Percentiles rank a stretch among this genome's conserved stretches.
These are phyloP conservation scores for Citrus unshiu DNA, from an alignment of 345 rosid genomes.

Conservation along the genomic window DNA sequence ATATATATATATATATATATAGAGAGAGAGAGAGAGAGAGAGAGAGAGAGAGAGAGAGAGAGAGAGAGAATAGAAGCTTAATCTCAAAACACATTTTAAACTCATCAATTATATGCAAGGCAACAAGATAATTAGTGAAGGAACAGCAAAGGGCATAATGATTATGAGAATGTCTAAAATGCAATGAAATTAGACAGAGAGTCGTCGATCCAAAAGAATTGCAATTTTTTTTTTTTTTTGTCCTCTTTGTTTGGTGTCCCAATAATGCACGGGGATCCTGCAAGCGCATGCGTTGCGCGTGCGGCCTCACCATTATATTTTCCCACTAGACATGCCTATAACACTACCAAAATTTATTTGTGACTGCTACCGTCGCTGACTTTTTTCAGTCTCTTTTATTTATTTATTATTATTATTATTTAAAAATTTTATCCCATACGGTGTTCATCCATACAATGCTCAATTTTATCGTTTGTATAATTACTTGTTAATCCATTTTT, in stretches of 20 bases:
- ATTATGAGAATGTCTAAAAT: conserved; percentile 5
- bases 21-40: rapidly evolving
- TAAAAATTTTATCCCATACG: too few species aligned
- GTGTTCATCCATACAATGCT: too few species aligned
- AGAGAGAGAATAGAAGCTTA: background rate
- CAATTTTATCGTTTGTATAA: too few species aligned
- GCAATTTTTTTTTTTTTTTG: conserved; percentile 24
- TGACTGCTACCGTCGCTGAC: background rate
- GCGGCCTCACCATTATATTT: conserved; percentile 46
- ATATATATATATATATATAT: too few species aligned
- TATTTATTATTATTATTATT: background rate
- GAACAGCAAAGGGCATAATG: conserved; percentile 25
- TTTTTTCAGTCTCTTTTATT: background rate
- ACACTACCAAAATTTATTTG: background rate
- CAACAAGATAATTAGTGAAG: conserved; percentile 28
- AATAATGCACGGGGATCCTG: conserved; percentile 35
- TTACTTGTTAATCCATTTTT: too few species aligned
- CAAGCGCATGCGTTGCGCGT: conserved; percentile 57
- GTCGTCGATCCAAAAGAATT: conserved; percentile 5
- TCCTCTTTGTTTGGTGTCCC: conserved; percentile 13
- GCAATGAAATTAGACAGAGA: conserved; percentile 20
- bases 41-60: too few species aligned
- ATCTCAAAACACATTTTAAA: background rate
- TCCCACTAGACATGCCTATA: conserved; percentile 19
- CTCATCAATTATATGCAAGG: conserved; percentile 17